Evolutionary conservation across 2,329 filamentous ascomycete genomes (phyloP).

Genomic region (Penicillium sp.): DNA sequence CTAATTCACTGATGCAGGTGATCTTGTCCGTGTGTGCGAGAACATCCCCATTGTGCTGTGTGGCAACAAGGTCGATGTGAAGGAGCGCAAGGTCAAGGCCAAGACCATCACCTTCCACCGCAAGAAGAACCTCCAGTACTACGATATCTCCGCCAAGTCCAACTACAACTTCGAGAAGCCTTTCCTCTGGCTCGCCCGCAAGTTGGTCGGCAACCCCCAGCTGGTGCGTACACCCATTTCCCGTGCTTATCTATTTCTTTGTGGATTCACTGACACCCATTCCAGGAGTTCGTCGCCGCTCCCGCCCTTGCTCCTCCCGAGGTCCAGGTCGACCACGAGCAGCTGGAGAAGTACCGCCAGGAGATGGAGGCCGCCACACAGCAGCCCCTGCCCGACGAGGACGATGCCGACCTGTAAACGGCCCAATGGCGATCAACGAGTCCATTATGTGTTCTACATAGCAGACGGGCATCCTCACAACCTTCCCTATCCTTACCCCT

Average conservation of each 20-base stretch:
- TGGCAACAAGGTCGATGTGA: constrained; percentile 99
- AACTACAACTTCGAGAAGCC: constrained; percentile 99
- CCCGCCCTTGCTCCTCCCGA: constrained; percentile 91
- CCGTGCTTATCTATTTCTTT: constrained; percentile 17
- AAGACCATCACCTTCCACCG: constrained; percentile 99
- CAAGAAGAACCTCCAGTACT: constrained; percentile 99
- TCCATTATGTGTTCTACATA: constrained; percentile 12
- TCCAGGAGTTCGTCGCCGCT: constrained; percentile 89
- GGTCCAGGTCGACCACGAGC: constrained; percentile 76
- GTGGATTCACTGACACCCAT: constrained; percentile 19
- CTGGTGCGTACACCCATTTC: constrained; percentile 55
- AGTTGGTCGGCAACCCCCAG: constrained; percentile 88
- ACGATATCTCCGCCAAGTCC: constrained; percentile 99
- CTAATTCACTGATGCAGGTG: constrained; percentile 55
- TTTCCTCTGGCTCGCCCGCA: constrained; percentile 98
- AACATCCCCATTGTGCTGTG: constrained; percentile 97
- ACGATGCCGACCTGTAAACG: constrained; percentile 60
- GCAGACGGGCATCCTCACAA: constrained; percentile 9
- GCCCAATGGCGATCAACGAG: constrained; percentile 10
- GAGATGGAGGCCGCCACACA: constrained; percentile 79
- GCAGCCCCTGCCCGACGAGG: constrained; percentile 90
- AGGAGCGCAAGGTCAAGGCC: constrained; percentile 99
- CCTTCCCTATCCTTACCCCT: constrained; percentile 5
- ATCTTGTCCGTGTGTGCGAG: constrained; percentile 98
- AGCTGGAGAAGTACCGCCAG: constrained; percentile 74